Evolutionary conservation across 306 rosid species (phyloP), one percentile per base, ranked within the genome.

Genomic region (Potentilla sterilis): DNA sequence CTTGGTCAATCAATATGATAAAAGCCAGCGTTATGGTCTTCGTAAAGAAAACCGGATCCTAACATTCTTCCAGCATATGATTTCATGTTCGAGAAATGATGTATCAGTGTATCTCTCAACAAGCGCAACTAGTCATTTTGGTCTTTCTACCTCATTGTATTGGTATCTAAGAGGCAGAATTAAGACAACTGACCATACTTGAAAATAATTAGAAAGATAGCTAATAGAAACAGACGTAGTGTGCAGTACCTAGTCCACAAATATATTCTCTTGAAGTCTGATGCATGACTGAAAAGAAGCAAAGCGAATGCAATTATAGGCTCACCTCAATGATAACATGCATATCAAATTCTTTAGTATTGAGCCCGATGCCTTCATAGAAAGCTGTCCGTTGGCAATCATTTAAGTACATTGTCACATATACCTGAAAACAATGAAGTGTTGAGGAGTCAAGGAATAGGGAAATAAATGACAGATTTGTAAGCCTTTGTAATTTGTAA

Each of bases 261-360:
- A 10, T 41, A 38, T 19, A 13, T 55, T 58, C n/a, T 15, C 32
- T 7, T 34, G 41, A 74, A 48, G 42, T 15, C 62, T 37, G 58
- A 32, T 68, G 55, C 34, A 49, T 52, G 64, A 43, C 9, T 28
- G 49, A 21, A 48, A 15, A 48, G 24, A 83, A n/a, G 24, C 21
- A 59, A 51, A 59, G 19, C 44, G 63, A 41, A 67, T 52, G 67
- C 61, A 47, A 40, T 18, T 67, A 70, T 34, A 81, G 63, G 54
- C 88, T 85, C 64, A 95, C 99, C 96, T 95, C 97, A 71, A 92
- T 95, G 87, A 95, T 95, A 84, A 92, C 99, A 83, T 95, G 99
- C 99, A 90, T 95, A 79, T 95, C 97, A 74, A 88, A 92, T 77
- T 95, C 99, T 82, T 95, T 95, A 19, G 99, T 95, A 83, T 92